Evolutionary conservation across 1,139 yeast species (phyloP), one percentile per base, ranked within the genome.

Genomic region (Taiozyma sp.): DNA sequence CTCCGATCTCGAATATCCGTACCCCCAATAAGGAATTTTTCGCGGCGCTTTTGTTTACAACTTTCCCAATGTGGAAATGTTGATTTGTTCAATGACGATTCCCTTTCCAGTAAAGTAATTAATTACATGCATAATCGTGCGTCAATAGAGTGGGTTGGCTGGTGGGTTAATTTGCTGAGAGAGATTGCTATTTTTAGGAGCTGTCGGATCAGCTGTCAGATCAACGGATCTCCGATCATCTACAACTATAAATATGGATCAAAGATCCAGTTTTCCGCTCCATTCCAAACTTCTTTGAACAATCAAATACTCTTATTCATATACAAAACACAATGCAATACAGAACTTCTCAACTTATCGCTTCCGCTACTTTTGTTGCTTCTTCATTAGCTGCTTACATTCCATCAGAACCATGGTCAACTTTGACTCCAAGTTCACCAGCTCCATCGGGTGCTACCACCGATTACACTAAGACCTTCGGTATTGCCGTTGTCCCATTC

Each of bases 321-420:
- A 10, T 29, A 43, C 44, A 49, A 21, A 29, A 10, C 30, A 46
- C 13, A 41, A 68, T 68, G 72, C 71, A 68, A 67, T 62, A 61
- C 65, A 68, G 61, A 50, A 59, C 58, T 59, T 61, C 75, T 67
- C 8, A 37, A 37, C 24, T 75, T 72, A 53, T 72, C 60, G 60
- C 77, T 48, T 58, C 72, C 47, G 70, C 65, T 62, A 64, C 69
- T 56, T 63, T 82, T 51, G 74, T 78, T 48, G 71, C 79, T 50
- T 59, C 76, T 45, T 74, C 85, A 53, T 53, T 81, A 65, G 80
- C 91, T 64, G 83, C 88, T 62, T 73, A 77, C 66, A 77, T 81
- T 68, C 85, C 89, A 67, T 67, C 87, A 53, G 85, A 81, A 59
- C 85, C 91, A 62, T 83, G 88, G 81, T 74, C 88, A 40, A 81